These are phyloP conservation scores for Lagerstroemia fauriei DNA, from an alignment of 441 rosid genomes.

Conservation along the genomic window DNA sequence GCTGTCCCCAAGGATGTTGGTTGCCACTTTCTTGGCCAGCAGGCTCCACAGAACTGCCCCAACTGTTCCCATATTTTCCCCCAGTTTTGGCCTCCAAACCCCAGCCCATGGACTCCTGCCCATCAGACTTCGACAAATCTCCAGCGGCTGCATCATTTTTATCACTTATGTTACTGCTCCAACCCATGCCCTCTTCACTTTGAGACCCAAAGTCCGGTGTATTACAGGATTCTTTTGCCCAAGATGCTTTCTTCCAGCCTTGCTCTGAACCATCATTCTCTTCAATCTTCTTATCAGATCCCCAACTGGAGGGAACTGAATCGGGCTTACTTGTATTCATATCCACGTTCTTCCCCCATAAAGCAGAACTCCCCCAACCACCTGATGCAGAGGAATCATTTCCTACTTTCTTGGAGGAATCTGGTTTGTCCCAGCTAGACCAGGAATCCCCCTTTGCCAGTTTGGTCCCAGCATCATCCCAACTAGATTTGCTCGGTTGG, in stretches of 20 bases:
- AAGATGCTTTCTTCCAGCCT: slow-evolving; percentile 36
- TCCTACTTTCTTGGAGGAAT: slow-evolving; percentile 4
- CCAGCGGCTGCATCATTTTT: background rate
- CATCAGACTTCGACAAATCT: background rate
- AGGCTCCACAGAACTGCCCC: background rate
- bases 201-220: background rate
- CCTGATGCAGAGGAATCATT: slow-evolving; percentile 18
- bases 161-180: background rate
- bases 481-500: slow-evolving; percentile 1
- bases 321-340: slow-evolving; percentile 20
- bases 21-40: background rate
- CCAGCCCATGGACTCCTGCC: background rate
- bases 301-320: slow-evolving; percentile 14
- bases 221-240: background rate
- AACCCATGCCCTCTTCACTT: background rate
- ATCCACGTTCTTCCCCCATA: slow-evolving; percentile 31
- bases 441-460: slow-evolving; percentile 28
- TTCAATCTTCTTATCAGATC: background rate
- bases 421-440: slow-evolving; percentile 46
- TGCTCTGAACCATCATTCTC: slow-evolving; percentile 20
- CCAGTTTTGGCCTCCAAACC: background rate
- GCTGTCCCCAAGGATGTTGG: background rate
- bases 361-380: slow-evolving; percentile 23
- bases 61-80: background rate
- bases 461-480: slow-evolving; percentile 11